Conservation (phyloP, 306 rosid genomes). For the Corylus avellana region DNA sequence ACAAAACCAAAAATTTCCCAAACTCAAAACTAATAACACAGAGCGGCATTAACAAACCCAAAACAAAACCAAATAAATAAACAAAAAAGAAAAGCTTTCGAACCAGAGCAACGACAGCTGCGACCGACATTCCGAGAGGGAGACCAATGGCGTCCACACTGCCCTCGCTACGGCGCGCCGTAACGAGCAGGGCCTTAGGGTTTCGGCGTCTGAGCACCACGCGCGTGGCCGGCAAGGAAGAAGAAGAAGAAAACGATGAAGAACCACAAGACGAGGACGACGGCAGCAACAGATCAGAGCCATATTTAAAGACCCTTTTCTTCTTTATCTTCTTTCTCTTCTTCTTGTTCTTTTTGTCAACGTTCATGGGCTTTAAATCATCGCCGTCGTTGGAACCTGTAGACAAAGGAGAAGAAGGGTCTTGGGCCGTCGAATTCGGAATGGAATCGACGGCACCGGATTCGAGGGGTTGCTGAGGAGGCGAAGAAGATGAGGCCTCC, state of each 20-base stretch:
- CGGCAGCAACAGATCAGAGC: constrained; percentile 38
- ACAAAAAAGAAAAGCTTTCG: not conserved
- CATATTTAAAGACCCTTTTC: constrained; percentile 23
- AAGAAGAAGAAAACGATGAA: constrained; percentile 26
- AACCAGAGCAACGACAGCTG: constrained; percentile 84
- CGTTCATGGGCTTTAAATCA: constrained; percentile 2
- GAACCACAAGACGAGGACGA: constrained; percentile 31
- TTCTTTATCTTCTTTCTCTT: constrained; percentile 21
- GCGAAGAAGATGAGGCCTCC: constrained; percentile 23
- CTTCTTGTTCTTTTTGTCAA: not conserved
- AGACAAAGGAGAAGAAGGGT: constrained; percentile 11
- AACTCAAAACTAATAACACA: not conserved
- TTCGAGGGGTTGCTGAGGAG: constrained; percentile 9
- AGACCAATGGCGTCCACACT: constrained; percentile 57
- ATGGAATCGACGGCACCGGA: constrained; percentile 7
- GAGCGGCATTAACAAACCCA: not conserved
- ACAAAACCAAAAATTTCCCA: not conserved
- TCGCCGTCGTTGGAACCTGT: not conserved
- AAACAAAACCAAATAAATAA: not conserved
- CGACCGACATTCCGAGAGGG: constrained; percentile 86
- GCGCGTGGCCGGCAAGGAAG: constrained; percentile 28
- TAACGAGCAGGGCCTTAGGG: constrained; percentile 40
- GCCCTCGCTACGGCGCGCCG: constrained; percentile 40
- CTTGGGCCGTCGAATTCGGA: constrained; percentile 24
- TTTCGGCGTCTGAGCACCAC: constrained; percentile 55